Evolutionary conservation across 345 rosid genomes (phyloP).

Genomic region (Citrus glauca): DNA sequence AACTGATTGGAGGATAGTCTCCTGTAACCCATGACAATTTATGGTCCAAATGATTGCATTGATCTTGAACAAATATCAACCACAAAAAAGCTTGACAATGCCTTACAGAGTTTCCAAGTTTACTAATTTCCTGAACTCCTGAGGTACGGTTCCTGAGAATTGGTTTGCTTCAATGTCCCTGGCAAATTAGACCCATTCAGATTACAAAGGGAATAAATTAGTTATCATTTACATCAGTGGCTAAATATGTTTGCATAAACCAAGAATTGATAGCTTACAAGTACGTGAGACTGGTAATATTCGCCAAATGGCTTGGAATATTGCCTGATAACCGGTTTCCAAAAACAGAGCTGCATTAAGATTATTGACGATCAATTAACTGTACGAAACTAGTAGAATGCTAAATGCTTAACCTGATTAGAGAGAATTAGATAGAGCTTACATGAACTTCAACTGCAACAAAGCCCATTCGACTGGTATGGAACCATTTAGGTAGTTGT

Average conservation of each 20-base stretch:
- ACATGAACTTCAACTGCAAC: constrained; percentile 43
- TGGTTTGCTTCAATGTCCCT: constrained; percentile 43
- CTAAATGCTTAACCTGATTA: constrained; percentile 5
- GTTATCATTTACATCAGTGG: not conserved
- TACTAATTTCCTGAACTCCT: constrained; percentile 37
- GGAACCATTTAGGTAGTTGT: constrained; percentile 51
- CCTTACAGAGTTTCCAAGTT: constrained; percentile 46
- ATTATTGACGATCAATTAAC: constrained; percentile 3
- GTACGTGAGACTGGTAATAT: constrained; percentile 33
- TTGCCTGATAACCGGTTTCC: constrained; percentile 45
- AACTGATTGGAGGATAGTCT: constrained; percentile 51
- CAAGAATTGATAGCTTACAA: constrained; percentile 25
- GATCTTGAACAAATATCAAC: not conserved
- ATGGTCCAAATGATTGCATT: not conserved
- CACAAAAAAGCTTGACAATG: not conserved
- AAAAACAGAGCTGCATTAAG: constrained; percentile 30
- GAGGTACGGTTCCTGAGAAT: constrained; percentile 48
- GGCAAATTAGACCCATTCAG: constrained; percentile 9
- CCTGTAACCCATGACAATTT: constrained; percentile 26
- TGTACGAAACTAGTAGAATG: not conserved
- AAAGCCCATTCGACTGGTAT: constrained; percentile 60
- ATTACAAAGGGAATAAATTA: not conserved
- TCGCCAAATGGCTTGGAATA: constrained; percentile 37
- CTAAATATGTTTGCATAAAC: not conserved
- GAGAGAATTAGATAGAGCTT: constrained; percentile 18